A percentile compares a stretch with the other conserved stretches of the same genome.
Conservation (phyloP, 2,329 filamentous ascomycete species). For the Fusarium brevicatenulatum region DNA sequence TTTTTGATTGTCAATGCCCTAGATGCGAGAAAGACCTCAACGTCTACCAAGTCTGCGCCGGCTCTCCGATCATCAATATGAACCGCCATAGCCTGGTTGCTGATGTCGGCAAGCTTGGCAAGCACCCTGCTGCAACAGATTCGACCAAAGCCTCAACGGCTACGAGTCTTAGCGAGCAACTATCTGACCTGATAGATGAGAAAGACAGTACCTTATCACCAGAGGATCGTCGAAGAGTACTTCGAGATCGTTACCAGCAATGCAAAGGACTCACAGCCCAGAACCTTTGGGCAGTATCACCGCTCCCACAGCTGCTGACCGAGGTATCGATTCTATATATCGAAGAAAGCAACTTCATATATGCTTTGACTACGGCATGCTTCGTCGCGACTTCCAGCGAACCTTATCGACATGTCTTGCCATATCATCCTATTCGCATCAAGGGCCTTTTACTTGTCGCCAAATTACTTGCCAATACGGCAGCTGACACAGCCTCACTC, state of each 20-base stretch:
- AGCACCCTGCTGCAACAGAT: constrained; percentile 43
- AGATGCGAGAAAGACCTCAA: constrained; percentile 63
- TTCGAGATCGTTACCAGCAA: constrained; percentile 40
- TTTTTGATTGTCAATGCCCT: constrained; percentile 62
- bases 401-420: constrained; percentile 60
- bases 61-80: constrained; percentile 53
- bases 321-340: constrained; percentile 58
- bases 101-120: constrained; percentile 47
- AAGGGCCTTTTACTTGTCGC: constrained; percentile 63
- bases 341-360: constrained; percentile 54
- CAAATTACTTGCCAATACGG: constrained; percentile 62
- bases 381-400: constrained; percentile 60
- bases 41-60: constrained; percentile 62
- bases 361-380: constrained; percentile 58
- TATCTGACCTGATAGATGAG: constrained; percentile 44
- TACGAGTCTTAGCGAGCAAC: constrained; percentile 38
- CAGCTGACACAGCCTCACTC: constrained; percentile 50
- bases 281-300: constrained; percentile 60
- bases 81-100: constrained; percentile 59
- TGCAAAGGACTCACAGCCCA: constrained; percentile 41
- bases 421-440: constrained; percentile 61
- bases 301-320: constrained; percentile 57
- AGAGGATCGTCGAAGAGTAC: constrained; percentile 37
- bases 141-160: constrained; percentile 27
- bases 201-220: constrained; percentile 39